Conservation (phyloP, 2,329 filamentous ascomycete genomes). For the Bipolaris oryzae region DNA sequence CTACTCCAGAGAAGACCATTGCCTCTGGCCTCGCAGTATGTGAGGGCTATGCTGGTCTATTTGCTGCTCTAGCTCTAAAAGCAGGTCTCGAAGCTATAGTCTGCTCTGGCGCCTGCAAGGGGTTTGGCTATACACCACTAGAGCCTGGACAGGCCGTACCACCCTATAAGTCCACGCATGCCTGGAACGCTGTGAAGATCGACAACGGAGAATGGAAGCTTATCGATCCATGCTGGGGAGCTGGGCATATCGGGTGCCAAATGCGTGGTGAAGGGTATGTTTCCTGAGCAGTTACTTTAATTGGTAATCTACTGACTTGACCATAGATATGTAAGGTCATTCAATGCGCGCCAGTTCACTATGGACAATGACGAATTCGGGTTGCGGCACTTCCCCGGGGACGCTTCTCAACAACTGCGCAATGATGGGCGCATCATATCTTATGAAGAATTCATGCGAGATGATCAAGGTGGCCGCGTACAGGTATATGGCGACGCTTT, state of each 20-base stretch:
- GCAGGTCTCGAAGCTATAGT: constrained; percentile 80
- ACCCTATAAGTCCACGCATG: constrained; percentile 69
- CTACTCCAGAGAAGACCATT: constrained; percentile 75
- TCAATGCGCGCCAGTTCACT: constrained; percentile 64
- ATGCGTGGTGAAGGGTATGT: constrained; percentile 59
- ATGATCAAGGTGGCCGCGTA: constrained; percentile 55
- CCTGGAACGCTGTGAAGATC: constrained; percentile 92
- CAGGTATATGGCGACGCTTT: constrained; percentile 39
- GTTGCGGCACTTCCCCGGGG: constrained; percentile 74
- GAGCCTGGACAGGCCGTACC: constrained; percentile 70
- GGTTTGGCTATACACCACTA: constrained; percentile 72
- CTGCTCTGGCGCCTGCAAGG: constrained; percentile 82
- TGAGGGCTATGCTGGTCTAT: constrained; percentile 86
- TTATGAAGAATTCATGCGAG: constrained; percentile 84
- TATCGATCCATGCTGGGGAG: constrained; percentile 91
- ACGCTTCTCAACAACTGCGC: constrained; percentile 74
- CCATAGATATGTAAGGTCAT: constrained; percentile 66
- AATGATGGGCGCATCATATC: constrained; percentile 69
- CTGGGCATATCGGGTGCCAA: constrained; percentile 65
- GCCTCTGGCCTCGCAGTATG: constrained; percentile 84
- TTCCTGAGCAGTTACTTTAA: constrained; percentile 9
- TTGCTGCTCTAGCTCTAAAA: constrained; percentile 75
- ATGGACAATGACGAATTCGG: constrained; percentile 81
- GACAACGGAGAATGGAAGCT: constrained; percentile 91
- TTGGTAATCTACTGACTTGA: constrained; percentile 1